Conservation (phyloP, 192 early-diverging fungal species). For the Podila clonocystis region DNA sequence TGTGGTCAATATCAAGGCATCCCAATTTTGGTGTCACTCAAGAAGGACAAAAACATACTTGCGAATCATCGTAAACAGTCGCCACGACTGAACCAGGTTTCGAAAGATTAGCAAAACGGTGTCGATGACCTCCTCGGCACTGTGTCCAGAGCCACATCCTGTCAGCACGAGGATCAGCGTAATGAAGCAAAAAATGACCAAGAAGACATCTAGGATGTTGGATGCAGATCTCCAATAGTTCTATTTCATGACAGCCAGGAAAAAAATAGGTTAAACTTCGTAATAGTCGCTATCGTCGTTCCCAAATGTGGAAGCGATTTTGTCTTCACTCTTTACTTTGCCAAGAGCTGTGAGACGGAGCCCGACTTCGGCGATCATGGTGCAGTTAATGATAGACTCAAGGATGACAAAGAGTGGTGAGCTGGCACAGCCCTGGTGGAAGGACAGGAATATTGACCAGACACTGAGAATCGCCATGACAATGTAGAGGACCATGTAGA, state of each 20-base stretch:
- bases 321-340: slow-evolving; percentile 45
- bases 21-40: background rate
- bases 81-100: slow-evolving; percentile 73
- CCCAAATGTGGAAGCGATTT: too few species aligned
- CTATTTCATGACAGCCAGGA: slow-evolving; percentile 26
- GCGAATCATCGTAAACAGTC: slow-evolving; percentile 73
- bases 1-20: background rate
- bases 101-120: slow-evolving; percentile 78
- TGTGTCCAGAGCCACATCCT: slow-evolving; percentile 72
- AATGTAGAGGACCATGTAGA: slow-evolving; percentile 65
- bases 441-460: slow-evolving; percentile 60
- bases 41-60: slow-evolving; percentile 54
- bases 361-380: slow-evolving; percentile 80
- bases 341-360: slow-evolving; percentile 73
- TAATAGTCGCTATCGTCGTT: too few species aligned
- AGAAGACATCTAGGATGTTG: slow-evolving; percentile 77
- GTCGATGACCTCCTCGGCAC: slow-evolving; percentile 76
- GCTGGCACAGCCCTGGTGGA: slow-evolving; percentile 42
- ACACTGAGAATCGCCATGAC: slow-evolving; percentile 59
- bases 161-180: slow-evolving; percentile 72
- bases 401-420: slow-evolving; percentile 74
- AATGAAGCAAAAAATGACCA: slow-evolving; percentile 74
- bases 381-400: slow-evolving; percentile 75
- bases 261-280: too few species aligned
- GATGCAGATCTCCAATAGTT: slow-evolving; percentile 71